Base-by-base conservation (phyloP, 2,329 filamentous ascomycete species). In the Fusarium sp. region DNA sequence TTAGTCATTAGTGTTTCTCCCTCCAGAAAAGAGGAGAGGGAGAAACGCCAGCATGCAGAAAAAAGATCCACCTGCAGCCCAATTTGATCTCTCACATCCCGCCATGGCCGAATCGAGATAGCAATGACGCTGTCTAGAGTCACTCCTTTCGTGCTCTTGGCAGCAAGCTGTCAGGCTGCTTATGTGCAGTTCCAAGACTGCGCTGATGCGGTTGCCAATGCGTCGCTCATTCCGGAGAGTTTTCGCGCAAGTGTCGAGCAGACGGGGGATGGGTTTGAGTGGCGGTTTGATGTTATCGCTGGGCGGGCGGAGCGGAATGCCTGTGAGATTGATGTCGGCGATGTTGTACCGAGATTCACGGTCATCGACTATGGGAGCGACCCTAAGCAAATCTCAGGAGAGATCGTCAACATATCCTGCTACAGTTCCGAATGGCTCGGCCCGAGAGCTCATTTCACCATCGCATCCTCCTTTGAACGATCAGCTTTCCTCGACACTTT, bases 161-260 rank as follows among this genome's bases (percentile, higher is more conserved):
- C 45, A 45, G 54, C 44, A 5, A 44, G 54, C 23, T 60, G 45
- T 25, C 63, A 60, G 29, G 65, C 51, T n/a, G 69, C 69, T 29
- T 59, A 62, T 39, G 51, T 72, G 15, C 69, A 70, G 49, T 72
- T 70, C 0, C 69, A 55, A n/a, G 52, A 73, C 18, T 72, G 69
- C 7, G 42, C 37, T 5, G 44, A 70, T 4, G 23, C 14, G 3
- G 10, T 19, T 2, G n/a, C 45, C 5, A 21, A 59, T 14, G 25
- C 21, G 16, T 51, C 49, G 31, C 23, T 72, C 21, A 66, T 58
- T 42, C 69, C 60, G 2, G 51, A 66, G 41, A 72, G 69, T 18
- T 65, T 72, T 39, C 45, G 23, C 16, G 69, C 69, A 0, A 45
- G 10, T 3, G 55, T 66, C 14, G 25, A 56, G 27, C 18, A 27